Evolutionary conservation across 345 rosid species (phyloP).

Genomic region (Salix udensis): DNA sequence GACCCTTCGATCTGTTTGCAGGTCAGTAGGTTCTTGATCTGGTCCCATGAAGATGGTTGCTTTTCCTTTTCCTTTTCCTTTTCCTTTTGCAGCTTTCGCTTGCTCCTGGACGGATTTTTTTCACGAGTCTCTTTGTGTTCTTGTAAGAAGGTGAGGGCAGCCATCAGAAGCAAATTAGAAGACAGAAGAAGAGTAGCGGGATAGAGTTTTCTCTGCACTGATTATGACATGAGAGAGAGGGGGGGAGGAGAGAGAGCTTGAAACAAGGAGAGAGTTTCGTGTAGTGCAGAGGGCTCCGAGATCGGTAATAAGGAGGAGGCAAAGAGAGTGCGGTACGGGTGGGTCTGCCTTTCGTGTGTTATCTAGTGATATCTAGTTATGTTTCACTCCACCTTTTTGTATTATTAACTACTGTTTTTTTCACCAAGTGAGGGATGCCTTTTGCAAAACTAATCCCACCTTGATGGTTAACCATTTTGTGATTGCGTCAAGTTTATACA

Average conservation of each 20-base stretch:
- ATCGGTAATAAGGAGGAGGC: constrained; percentile 37
- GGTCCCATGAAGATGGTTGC: constrained; percentile 91
- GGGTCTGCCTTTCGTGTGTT: constrained; percentile 29
- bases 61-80: constrained; percentile 46
- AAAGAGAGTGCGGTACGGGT: constrained; percentile 26
- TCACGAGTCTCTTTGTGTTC: constrained; percentile 27
- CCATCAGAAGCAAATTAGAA: constrained; percentile 40
- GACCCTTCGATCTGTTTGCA: constrained; percentile 85
- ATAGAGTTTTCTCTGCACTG: constrained; percentile 6
- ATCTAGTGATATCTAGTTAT: not conserved
- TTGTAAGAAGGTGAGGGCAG: constrained; percentile 55
- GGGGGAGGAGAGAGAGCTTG: not conserved
- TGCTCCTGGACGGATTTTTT: constrained; percentile 28
- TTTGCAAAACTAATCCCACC: not conserved
- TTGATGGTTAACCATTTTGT: not conserved
- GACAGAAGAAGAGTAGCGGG: not conserved
- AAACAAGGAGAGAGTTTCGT: constrained; percentile 4
- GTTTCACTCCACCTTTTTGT: constrained; percentile 3
- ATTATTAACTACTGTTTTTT: not conserved
- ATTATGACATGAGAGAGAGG: constrained; percentile 5
- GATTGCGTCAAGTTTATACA: not conserved
- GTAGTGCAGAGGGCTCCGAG: constrained; percentile 41
- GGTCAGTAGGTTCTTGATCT: constrained; percentile 81
- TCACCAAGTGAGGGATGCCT: not conserved
- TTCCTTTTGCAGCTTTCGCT: constrained; percentile 24